Evolutionary conservation across 768 basidiomycete genomes (phyloP).

Genomic region (Rhodotorula diobovata): DNA sequence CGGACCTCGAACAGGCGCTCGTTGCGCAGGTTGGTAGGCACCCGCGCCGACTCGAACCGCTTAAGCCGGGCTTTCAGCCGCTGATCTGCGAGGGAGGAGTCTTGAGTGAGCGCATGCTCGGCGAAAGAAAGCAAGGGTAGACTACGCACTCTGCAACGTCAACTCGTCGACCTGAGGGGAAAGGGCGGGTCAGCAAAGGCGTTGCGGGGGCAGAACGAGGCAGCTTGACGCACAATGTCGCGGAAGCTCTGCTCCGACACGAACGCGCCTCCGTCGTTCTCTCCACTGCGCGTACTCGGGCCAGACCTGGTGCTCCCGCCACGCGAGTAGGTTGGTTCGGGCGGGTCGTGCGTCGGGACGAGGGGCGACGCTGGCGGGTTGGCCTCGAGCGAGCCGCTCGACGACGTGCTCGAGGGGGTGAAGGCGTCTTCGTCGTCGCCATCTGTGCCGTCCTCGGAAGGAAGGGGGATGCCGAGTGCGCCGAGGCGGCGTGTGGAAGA

Average conservation of each 20-base stretch:
- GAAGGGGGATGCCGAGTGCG: constrained; percentile 15
- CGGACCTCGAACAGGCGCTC: constrained; percentile 34
- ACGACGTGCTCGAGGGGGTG: background rate
- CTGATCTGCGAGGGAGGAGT: constrained; percentile 5
- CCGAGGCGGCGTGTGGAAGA: constrained; percentile 6
- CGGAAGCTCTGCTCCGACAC: constrained; percentile 28
- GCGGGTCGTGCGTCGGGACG: background rate
- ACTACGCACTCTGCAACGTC: constrained; percentile 26
- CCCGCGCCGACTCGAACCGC: constrained; percentile 12
- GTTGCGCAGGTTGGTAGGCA: constrained; percentile 7
- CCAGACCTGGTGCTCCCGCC: constrained; percentile 26
- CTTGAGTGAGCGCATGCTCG: background rate
- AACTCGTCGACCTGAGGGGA: constrained; percentile 26
- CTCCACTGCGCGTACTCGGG: constrained; percentile 11
- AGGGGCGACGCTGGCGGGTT: constrained; percentile 4
- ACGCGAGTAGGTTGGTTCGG: constrained; percentile 17
- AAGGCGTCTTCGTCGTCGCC: background rate
- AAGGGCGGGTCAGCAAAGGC: background rate
- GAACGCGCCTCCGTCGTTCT: background rate
- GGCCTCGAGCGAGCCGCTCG: constrained; percentile 14
- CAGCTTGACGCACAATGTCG: constrained; percentile 12
- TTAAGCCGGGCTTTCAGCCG: constrained; percentile 10
- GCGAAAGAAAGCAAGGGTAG: no score
- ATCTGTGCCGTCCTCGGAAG: background rate
- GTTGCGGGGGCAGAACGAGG: no score